Conservation (phyloP, 192 early-diverging fungal species). For the Geranomyces variabilis region DNA sequence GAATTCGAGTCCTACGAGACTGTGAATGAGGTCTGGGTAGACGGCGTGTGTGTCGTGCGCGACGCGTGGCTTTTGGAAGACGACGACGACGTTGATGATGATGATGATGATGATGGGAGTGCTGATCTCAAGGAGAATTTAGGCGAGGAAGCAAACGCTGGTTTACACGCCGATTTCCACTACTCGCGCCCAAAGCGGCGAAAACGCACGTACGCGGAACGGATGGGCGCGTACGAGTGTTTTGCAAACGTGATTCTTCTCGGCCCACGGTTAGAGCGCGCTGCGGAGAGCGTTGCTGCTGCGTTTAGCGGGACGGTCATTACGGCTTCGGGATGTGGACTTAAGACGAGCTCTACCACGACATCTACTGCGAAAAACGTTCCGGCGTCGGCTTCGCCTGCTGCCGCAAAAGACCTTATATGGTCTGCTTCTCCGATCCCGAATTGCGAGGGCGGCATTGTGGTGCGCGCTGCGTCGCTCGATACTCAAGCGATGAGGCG, state of each 20-base stretch:
- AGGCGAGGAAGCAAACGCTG: too few relatives aligned
- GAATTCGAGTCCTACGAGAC: conserved; percentile 63
- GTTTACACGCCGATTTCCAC: too few relatives aligned
- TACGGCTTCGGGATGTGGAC: conserved; percentile 12
- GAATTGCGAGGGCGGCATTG: conserved; percentile 4
- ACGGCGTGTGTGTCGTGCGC: conserved; percentile 42
- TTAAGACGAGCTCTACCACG: neutral
- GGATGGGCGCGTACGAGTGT: conserved; percentile 60
- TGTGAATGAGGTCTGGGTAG: conserved; percentile 42
- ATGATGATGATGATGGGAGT: neutral
- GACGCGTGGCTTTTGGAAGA: conserved; percentile 55
- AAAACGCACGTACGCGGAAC: conserved; percentile 42
- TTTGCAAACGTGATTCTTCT: conserved; percentile 68
- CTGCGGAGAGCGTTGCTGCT: neutral
- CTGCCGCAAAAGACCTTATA: neutral
- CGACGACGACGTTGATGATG: conserved; percentile 32
- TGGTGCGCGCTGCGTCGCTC: conserved; percentile 28
- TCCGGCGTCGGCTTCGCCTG: neutral
- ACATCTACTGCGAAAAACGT: neutral
- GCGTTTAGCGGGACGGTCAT: conserved; percentile 25
- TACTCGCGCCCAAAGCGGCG: neutral
- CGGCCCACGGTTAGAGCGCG: conserved; percentile 37
- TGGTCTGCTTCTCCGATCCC: conserved; percentile 8
- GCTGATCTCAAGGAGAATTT: too few relatives aligned
- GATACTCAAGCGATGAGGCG: conserved; percentile 34